Conservation (phyloP, 306 rosid genomes). For the Chamaecrista fasciculata region DNA sequence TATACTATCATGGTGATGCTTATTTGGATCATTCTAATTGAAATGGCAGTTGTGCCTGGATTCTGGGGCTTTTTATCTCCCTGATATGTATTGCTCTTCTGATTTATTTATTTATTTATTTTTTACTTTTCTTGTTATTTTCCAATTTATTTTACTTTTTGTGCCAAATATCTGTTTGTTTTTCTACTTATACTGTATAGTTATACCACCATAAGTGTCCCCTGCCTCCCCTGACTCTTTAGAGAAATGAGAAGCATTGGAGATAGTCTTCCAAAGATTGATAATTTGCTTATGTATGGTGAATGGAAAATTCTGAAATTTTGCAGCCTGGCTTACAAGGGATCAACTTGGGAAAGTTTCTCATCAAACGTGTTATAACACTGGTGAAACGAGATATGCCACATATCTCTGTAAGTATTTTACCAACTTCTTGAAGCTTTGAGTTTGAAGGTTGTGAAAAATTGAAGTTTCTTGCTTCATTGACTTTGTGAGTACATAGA, state of each 20-base stretch:
- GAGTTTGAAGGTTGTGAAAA: slow-evolving; percentile 25
- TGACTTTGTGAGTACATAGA: slow-evolving; percentile 17
- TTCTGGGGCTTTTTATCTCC: slow-evolving; percentile 20
- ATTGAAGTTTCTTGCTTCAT: slow-evolving; percentile 7
- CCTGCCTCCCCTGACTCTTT: neutral
- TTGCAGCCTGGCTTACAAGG: slow-evolving; percentile 93
- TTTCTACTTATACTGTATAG: neutral
- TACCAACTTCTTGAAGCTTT: slow-evolving; percentile 21
- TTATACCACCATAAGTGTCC: neutral
- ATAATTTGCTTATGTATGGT: slow-evolving; percentile 11
- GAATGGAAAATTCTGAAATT: slow-evolving; percentile 31
- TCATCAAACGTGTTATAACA: slow-evolving; percentile 82
- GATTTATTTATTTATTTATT: slow-evolving; percentile 10
- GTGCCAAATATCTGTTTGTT: slow-evolving; percentile 28
- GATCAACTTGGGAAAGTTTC: slow-evolving; percentile 91
- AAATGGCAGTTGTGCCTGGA: slow-evolving; percentile 23
- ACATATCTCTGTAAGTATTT: slow-evolving; percentile 71
- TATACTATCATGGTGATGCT: slow-evolving; percentile 12
- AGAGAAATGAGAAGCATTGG: slow-evolving; percentile 10
- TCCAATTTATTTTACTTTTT: slow-evolving; percentile 15
- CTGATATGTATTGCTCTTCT: slow-evolving; percentile 14
- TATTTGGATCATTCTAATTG: slow-evolving; percentile 16
- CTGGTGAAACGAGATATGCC: slow-evolving; percentile 92
- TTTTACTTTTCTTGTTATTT: neutral
- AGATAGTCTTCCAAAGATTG: neutral